phyloP scores from a whole-genome alignment of 495 filamentous ascomycete genomes.

The Bathelium albidoporum region DNA sequence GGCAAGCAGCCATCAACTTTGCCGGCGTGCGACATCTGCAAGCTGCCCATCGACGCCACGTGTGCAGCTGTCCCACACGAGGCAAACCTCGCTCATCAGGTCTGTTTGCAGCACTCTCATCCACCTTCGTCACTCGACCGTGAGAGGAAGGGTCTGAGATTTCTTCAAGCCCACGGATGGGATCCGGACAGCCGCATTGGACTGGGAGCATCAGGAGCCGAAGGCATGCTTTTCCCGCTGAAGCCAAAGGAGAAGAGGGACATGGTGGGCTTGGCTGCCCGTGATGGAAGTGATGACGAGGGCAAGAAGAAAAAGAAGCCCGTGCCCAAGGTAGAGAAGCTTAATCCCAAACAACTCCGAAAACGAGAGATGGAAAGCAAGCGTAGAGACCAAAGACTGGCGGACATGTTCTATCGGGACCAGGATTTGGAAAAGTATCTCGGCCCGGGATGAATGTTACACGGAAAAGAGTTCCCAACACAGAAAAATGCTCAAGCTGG shows the following conservation, averaged over 20 bases:
- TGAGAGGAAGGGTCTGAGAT: constrained; percentile 60
- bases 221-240: constrained; percentile 68
- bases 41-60: constrained; percentile 38
- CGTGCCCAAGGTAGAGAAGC: constrained; percentile 38
- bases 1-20: constrained; percentile 7
- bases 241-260: constrained; percentile 64
- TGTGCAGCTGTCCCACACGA: constrained; percentile 42
- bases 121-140: constrained; percentile 79
- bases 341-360: constrained; percentile 61
- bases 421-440: constrained; percentile 67
- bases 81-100: constrained; percentile 69
- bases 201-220: constrained; percentile 51
- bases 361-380: constrained; percentile 49
- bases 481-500: too few species aligned
- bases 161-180: constrained; percentile 73
- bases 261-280: constrained; percentile 58
- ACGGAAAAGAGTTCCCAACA: neutral
- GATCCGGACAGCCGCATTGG: constrained; percentile 71
- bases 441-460: constrained; percentile 25
- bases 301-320: constrained; percentile 23
- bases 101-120: constrained; percentile 67
- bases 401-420: constrained; percentile 56
- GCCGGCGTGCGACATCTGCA: constrained; percentile 48
- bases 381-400: constrained; percentile 51
- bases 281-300: constrained; percentile 8